Conservation (phyloP, 306 rosid genomes). For the Fragaria iinumae region DNA sequence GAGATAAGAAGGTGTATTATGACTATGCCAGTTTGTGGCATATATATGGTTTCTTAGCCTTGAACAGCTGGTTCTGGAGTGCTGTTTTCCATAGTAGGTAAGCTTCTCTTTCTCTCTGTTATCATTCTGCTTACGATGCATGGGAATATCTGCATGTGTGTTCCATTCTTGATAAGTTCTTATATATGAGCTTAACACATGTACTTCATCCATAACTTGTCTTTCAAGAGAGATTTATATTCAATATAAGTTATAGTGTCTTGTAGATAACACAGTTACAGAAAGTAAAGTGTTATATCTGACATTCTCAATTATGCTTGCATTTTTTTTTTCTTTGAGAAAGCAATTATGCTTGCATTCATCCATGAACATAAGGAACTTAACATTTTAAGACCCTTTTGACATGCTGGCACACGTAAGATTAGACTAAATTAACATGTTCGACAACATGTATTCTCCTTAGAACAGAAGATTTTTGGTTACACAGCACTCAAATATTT, state of each 20-base stretch:
- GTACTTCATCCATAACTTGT: conserved; percentile 1
- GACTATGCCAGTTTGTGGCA: conserved; percentile 63
- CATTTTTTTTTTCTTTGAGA: not conserved
- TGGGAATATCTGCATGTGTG: conserved; percentile 4
- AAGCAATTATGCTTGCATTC: not conserved
- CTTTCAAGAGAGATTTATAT: conserved; percentile 1
- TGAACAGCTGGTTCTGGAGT: conserved; percentile 77
- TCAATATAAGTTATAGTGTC: not conserved
- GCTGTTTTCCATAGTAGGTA: conserved; percentile 70
- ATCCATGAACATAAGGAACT: not conserved
- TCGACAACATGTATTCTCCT: not conserved
- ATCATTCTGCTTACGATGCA: not conserved
- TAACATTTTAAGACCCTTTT: not conserved
- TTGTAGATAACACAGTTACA: not conserved
- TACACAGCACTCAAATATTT: not conserved
- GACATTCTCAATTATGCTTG: not conserved
- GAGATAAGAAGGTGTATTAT: conserved; percentile 51
- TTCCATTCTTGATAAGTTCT: not conserved
- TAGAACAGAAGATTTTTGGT: not conserved
- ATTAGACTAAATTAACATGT: not conserved
- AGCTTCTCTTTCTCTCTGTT: conserved; percentile 22
- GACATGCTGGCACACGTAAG: not conserved
- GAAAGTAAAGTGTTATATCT: not conserved
- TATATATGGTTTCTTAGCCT: conserved; percentile 49
- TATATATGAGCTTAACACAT: not conserved